phyloP scores from a whole-genome alignment of 495 filamentous ascomycete genomes.

The Beverwykella pulmonaria region DNA sequence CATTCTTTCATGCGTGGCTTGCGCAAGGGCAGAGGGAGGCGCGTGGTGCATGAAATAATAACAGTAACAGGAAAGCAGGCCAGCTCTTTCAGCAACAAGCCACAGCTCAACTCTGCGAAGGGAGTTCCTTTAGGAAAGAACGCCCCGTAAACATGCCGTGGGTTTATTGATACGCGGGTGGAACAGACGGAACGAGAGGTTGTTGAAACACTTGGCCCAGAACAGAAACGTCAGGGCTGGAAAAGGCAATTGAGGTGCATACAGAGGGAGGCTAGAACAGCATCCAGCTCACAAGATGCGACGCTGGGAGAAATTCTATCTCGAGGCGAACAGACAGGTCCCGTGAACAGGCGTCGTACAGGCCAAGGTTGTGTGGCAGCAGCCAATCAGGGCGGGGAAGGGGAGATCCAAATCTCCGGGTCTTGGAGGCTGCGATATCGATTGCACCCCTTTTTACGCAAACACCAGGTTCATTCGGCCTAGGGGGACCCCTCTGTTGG shows the following conservation, averaged over 20 bases:
- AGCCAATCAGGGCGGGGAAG: slow-evolving; percentile 23
- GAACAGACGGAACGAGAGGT: not conserved
- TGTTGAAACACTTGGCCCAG: not conserved
- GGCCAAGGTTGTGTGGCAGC: not conserved
- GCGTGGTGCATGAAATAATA: not conserved
- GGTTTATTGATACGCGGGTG: not conserved
- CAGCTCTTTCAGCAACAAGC: not conserved
- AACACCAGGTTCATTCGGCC: not conserved
- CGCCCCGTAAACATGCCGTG: not conserved
- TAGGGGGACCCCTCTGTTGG: not conserved
- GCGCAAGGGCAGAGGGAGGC: not conserved
- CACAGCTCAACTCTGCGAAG: not conserved
- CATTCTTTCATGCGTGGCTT: not conserved
- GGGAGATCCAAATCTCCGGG: slow-evolving; percentile 25
- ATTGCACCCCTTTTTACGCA: slow-evolving; percentile 19
- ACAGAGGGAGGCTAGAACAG: not conserved
- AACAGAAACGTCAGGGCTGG: not conserved
- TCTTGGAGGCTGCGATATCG: slow-evolving; percentile 1
- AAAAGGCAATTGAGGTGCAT: not conserved
- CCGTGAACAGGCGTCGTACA: slow-evolving; percentile 31
- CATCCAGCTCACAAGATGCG: not conserved
- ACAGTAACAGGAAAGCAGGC: not conserved
- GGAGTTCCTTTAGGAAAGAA: not conserved
- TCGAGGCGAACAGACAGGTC: slow-evolving; percentile 1
- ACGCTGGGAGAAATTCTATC: slow-evolving; percentile 6